These are phyloP conservation scores for Suhomyces taliae DNA, from an alignment of 1,139 yeast species.

Conservation along the genomic window DNA sequence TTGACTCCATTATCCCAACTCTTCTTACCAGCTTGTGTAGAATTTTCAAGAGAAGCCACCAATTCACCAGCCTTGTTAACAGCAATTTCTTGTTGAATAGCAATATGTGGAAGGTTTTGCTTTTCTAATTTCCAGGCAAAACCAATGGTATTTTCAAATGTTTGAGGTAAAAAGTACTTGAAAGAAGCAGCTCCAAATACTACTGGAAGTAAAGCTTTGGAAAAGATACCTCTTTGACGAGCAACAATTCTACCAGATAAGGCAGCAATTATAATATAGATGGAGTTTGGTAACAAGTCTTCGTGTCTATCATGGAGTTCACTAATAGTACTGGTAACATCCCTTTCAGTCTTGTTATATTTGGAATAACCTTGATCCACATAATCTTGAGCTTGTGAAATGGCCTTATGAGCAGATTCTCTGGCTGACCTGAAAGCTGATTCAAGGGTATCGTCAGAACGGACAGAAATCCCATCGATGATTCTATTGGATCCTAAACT, in stretches of 20 bases:
- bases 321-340: constrained; percentile 66
- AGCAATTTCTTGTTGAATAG: constrained; percentile 59
- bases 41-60: constrained; percentile 39
- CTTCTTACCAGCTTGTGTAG: constrained; percentile 39
- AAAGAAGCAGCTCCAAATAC: constrained; percentile 70
- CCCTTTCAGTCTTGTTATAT: constrained; percentile 62
- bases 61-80: constrained; percentile 49
- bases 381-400: constrained; percentile 20
- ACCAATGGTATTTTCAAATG: constrained; percentile 63
- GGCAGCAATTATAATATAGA: constrained; percentile 72
- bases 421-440: constrained; percentile 49
- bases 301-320: constrained; percentile 70
- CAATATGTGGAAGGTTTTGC: constrained; percentile 61
- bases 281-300: constrained; percentile 71
- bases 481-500: constrained; percentile 44
- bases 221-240: constrained; percentile 63
- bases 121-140: constrained; percentile 70
- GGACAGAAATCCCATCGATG: constrained; percentile 59
- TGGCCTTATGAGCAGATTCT: constrained; percentile 22
- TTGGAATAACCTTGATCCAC: constrained; percentile 42
- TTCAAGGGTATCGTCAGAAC: constrained; percentile 53
- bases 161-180: constrained; percentile 72
- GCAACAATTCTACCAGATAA: constrained; percentile 80
- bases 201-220: constrained; percentile 64
- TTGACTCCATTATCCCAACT: constrained; percentile 42